phyloP scores from a whole-genome alignment of 2,329 filamentous ascomycete species.

The Drechslerella dactyloides region DNA sequence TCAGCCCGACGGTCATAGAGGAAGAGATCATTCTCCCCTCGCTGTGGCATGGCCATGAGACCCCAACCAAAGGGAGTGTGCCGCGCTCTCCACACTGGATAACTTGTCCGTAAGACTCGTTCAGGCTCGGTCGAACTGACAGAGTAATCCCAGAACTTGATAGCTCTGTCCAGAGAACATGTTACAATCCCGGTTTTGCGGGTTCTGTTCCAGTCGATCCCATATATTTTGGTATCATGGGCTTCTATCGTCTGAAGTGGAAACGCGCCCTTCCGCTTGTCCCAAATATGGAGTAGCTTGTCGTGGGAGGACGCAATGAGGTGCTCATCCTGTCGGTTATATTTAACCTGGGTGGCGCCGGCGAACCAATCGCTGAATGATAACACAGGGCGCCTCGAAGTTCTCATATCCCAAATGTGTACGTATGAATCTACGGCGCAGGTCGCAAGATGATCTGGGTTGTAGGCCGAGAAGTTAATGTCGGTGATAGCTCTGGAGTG shows the following conservation, averaged over 20 bases:
- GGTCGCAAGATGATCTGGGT: slow-evolving; percentile 85
- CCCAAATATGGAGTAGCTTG: slow-evolving; percentile 86
- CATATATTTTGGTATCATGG: slow-evolving; percentile 92
- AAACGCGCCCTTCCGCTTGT: slow-evolving; percentile 77
- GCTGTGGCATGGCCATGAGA: slow-evolving; percentile 88
- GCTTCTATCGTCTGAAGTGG: slow-evolving; percentile 85
- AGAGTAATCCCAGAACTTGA: slow-evolving; percentile 89
- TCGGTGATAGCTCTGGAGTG: slow-evolving; percentile 90
- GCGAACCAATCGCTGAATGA: slow-evolving; percentile 93
- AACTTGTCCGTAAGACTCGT: slow-evolving; percentile 78
- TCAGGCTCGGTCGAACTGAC: slow-evolving; percentile 70
- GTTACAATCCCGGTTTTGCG: slow-evolving; percentile 76
- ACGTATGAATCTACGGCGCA: slow-evolving; percentile 93
- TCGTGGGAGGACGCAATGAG: slow-evolving; percentile 91
- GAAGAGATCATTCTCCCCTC: slow-evolving; percentile 81
- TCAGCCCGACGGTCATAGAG: slow-evolving; percentile 72
- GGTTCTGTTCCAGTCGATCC: slow-evolving; percentile 89
- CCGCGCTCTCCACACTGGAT: slow-evolving; percentile 87
- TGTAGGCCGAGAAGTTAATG: slow-evolving; percentile 93
- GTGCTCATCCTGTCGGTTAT: slow-evolving; percentile 84
- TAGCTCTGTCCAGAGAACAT: slow-evolving; percentile 87
- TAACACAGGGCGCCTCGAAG: slow-evolving; percentile 70
- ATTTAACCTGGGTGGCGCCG: slow-evolving; percentile 93
- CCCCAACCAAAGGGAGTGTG: slow-evolving; percentile 90
- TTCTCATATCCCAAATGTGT: slow-evolving; percentile 85